phyloP scores from a whole-genome alignment of 169 alveolate species.

The Eimeria falciformis region DNA sequence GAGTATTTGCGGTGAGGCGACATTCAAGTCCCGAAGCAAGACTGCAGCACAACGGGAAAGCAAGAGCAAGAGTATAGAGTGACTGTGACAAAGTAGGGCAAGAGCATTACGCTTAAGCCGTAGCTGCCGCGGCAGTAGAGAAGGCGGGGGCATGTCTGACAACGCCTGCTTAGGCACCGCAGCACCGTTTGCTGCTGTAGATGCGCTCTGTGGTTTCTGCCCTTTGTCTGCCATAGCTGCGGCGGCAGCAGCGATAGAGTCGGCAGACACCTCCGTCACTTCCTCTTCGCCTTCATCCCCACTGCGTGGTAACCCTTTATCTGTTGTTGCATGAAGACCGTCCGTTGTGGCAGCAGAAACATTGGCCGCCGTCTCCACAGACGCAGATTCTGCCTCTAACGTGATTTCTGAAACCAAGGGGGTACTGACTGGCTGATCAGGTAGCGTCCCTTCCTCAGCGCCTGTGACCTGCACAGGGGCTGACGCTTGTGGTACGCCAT shows the following conservation, averaged over 20 bases:
- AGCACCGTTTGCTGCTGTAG: background rate
- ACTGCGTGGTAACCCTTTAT: background rate
- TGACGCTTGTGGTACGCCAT: too few relatives aligned
- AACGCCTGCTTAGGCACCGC: background rate
- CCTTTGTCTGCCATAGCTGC: background rate
- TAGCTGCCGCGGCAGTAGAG: constrained; percentile 61
- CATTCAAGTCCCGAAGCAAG: background rate
- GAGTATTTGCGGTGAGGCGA: too few relatives aligned
- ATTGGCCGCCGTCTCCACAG: background rate
- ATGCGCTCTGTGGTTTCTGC: background rate
- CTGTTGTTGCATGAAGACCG: background rate
- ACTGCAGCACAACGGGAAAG: background rate
- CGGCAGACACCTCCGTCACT: background rate
- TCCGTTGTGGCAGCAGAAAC: background rate
- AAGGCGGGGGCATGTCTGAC: constrained; percentile 69
- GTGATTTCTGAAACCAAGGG: too few relatives aligned
- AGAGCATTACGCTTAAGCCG: constrained; percentile 33
- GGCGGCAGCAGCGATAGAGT: constrained; percentile 22
- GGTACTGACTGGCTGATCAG: background rate
- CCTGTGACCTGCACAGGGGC: too few relatives aligned
- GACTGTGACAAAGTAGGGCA: too few relatives aligned
- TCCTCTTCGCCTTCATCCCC: constrained; percentile 9
- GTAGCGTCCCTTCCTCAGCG: background rate
- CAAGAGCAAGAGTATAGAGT: too few relatives aligned
- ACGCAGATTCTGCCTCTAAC: background rate